Evolutionary conservation across 2,329 filamentous ascomycete genomes (phyloP).

Genomic region (Hysterium pulicare): DNA sequence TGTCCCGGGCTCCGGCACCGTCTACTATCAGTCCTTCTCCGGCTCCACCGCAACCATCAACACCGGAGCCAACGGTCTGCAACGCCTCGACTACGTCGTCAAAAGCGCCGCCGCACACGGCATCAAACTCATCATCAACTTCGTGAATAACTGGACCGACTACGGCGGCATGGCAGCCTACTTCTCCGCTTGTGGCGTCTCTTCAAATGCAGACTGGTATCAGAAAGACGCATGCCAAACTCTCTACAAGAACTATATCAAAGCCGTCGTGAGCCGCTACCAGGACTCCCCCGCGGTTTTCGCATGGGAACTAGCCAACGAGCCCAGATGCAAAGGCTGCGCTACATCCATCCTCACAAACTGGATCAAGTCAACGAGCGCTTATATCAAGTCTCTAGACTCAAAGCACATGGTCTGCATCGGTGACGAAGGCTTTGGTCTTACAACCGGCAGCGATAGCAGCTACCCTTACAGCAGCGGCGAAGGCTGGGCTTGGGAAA

Average conservation of each 20-base stretch:
- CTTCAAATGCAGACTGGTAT: conserved; percentile 54
- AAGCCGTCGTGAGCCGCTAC: conserved; percentile 58
- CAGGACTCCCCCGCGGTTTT: conserved; percentile 58
- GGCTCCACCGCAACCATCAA: conserved; percentile 56
- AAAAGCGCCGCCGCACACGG: conserved; percentile 56
- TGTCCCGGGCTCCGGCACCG: conserved; percentile 39
- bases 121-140: conserved; percentile 62
- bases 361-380: conserved; percentile 57
- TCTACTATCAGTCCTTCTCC: conserved; percentile 57
- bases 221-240: conserved; percentile 45
- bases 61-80: conserved; percentile 59
- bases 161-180: conserved; percentile 64
- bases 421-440: conserved; percentile 60
- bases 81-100: conserved; percentile 64
- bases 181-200: conserved; percentile 52
- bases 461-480: conserved; percentile 50
- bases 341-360: conserved; percentile 54
- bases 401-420: conserved; percentile 59
- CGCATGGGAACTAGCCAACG: conserved; percentile 67
- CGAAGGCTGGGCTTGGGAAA: conserved; percentile 53
- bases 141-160: conserved; percentile 69
- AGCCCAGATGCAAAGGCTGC: conserved; percentile 62
- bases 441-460: conserved; percentile 40
- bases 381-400: conserved; percentile 64
- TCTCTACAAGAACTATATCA: conserved; percentile 62